A percentile compares a stretch with the other conserved stretches of the same genome.
Conservation (phyloP, 2,329 filamentous ascomycete species). For the Bimuria novae-zelandiae region DNA sequence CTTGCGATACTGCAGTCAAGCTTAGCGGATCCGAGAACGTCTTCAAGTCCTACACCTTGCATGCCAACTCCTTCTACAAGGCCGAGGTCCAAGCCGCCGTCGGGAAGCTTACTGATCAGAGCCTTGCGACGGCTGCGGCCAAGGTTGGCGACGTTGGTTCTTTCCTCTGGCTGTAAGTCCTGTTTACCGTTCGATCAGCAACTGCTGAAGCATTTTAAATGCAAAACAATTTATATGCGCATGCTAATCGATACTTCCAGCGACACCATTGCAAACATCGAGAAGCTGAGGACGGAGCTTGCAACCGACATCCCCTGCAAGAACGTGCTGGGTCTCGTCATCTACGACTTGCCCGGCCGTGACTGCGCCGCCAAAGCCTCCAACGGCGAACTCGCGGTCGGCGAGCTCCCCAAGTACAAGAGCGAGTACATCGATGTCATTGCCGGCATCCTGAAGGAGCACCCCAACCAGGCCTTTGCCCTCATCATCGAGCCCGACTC, state of each 20-base stretch:
- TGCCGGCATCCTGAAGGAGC: constrained; percentile 6
- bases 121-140: constrained; percentile 1
- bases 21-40: constrained; percentile 8
- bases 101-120: constrained; percentile 2
- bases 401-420: constrained; percentile 29
- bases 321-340: constrained; percentile 57
- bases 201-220: background rate
- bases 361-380: constrained; percentile 82
- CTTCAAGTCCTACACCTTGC: constrained; percentile 9
- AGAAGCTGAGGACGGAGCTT: constrained; percentile 6
- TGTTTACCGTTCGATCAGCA: no score
- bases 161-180: constrained; percentile 5
- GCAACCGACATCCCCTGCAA: constrained; percentile 3
- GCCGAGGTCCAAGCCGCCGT: constrained; percentile 4
- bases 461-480: constrained; percentile 29
- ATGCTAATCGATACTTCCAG: background rate
- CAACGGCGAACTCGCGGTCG: constrained; percentile 47
- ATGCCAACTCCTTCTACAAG: constrained; percentile 9
- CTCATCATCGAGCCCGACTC: constrained; percentile 36
- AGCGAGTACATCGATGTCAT: constrained; percentile 35
- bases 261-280: constrained; percentile 8
- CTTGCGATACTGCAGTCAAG: constrained; percentile 3
- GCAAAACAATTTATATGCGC: background rate
- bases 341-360: constrained; percentile 93
- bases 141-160: constrained; percentile 5